Conservation (phyloP, 2,329 filamentous ascomycete species). For the Teratosphaeria gauchensis region DNA sequence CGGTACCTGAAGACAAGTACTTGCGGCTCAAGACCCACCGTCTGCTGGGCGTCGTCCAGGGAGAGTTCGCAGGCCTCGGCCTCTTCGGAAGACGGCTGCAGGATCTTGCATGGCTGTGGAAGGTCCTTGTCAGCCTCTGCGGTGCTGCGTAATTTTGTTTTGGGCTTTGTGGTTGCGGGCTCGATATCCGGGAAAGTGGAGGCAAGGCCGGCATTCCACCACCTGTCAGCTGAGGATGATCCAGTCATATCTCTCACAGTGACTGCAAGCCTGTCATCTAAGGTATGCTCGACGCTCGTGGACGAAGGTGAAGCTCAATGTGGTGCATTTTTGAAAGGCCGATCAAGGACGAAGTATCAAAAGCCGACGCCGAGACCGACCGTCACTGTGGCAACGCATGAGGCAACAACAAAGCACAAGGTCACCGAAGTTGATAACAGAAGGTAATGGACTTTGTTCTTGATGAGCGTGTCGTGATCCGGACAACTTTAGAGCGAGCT, state of each 20-base stretch:
- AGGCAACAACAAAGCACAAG: too few relatives aligned
- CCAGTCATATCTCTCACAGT: not conserved
- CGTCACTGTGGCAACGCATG: not conserved
- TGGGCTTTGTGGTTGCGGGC: constrained; percentile 29
- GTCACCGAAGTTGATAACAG: too few relatives aligned
- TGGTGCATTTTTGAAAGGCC: not conserved
- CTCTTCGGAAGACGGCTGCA: constrained; percentile 23
- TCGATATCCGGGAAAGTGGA: constrained; percentile 49
- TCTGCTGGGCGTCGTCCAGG: constrained; percentile 28
- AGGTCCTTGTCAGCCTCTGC: constrained; percentile 8
- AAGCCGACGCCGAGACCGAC: not conserved
- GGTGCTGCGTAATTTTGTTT: constrained; percentile 35
- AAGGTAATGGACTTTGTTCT: too few relatives aligned
- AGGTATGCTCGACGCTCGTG: not conserved
- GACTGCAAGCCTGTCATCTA: not conserved
- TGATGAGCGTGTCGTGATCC: too few relatives aligned
- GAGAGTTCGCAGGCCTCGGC: constrained; percentile 29
- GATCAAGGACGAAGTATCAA: not conserved
- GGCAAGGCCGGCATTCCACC: constrained; percentile 46
- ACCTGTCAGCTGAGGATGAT: constrained; percentile 21
- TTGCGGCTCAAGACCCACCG: constrained; percentile 39
- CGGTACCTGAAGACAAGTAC: constrained; percentile 57
- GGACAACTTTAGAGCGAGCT: too few relatives aligned
- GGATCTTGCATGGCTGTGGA: constrained; percentile 45
- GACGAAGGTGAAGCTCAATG: not conserved